phyloP scores from a whole-genome alignment of 176 grass and related monocot genomes.

The Themeda triandra region DNA sequence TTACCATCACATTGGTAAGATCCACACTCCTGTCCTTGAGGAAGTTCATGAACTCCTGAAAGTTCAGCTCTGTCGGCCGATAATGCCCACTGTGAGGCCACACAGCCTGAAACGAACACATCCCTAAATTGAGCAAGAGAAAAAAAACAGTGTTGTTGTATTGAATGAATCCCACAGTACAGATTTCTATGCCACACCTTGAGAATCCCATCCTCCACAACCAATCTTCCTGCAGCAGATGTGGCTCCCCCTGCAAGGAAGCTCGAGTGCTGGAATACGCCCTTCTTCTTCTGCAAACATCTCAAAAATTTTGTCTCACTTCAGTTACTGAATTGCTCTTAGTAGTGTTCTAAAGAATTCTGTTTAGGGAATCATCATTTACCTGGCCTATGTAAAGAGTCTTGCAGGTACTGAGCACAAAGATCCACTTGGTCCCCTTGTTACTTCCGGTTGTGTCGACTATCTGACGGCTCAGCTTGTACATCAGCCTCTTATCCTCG shows the following conservation, averaged over 20 bases:
- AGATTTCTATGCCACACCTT: conserved; percentile 31
- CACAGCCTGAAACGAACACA: conserved; percentile 42
- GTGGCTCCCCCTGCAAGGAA: conserved; percentile 83
- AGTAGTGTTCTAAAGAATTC: neutral
- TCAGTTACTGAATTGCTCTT: neutral
- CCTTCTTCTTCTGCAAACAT: conserved; percentile 56
- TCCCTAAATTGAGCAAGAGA: neutral
- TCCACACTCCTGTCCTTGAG: conserved; percentile 57
- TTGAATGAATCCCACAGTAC: neutral
- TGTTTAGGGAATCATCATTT: neutral
- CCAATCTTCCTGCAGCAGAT: conserved; percentile 62
- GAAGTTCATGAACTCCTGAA: conserved; percentile 64
- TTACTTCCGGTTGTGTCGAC: conserved; percentile 39
- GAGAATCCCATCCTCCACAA: conserved; percentile 56
- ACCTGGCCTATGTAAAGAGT: conserved; percentile 70
- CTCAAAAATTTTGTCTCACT: neutral
- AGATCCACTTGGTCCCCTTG: conserved; percentile 72
- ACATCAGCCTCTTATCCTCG: conserved; percentile 58
- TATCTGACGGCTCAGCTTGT: conserved; percentile 56
- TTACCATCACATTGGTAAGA: conserved; percentile 47
- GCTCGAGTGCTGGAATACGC: conserved; percentile 79
- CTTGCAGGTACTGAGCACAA: conserved; percentile 80
- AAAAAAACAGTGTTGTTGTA: neutral
- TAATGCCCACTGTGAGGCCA: conserved; percentile 80
- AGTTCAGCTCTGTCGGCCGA: conserved; percentile 61